Base-by-base conservation (phyloP, 1,284 basidiomycete genomes). In the Lentinus polychrous region DNA sequence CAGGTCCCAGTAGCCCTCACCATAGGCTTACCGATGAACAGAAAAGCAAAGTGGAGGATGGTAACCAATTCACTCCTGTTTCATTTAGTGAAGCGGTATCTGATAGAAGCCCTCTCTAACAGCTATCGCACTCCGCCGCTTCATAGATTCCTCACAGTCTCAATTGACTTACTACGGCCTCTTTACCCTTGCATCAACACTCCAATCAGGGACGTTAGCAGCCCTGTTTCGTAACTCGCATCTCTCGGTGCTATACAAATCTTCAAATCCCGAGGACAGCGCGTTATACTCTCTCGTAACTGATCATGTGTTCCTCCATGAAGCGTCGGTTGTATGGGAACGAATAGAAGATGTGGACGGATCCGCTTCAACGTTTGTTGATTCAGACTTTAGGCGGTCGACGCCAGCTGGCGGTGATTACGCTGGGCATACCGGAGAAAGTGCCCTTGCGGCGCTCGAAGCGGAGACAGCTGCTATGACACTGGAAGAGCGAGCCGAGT, bases 221-320 rank as follows among this genome's bases (percentile, higher is more conserved):
- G 86, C 89, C 1, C 78, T 94, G 49, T 95, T 94, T 73, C 82
- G 93, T 50, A 91, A 84, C 66, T 91, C 90, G 0, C 93, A 95
- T 59, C 79, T 96, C 8, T 85, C 86, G 0, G 91, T 94, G 3
- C 70, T 96, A 0, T 89, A 92, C 72, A 89, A 86, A 58, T 71
- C 73, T 1, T 52, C 50, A 0, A 52, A 57, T 42, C 50, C 59
- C 10, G 54, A 55, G 7, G 74, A 77, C 45, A 66, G 74, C 2
- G 72, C 75, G 20, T 70, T 94, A 2, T 94, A 90, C 65, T 79
- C 79, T 2, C 81, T 94, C 51, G 88, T 85, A 6, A 92, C 91
- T 0, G 93, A 94, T 63, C 74, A 86, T 43, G 78, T 83, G 18
- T 92, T 94, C 62, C 66, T 86, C 12, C 66, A 81, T 55, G 91